Conservation (phyloP, 345 rosid genomes). For the Bruguiera sexangula region DNA sequence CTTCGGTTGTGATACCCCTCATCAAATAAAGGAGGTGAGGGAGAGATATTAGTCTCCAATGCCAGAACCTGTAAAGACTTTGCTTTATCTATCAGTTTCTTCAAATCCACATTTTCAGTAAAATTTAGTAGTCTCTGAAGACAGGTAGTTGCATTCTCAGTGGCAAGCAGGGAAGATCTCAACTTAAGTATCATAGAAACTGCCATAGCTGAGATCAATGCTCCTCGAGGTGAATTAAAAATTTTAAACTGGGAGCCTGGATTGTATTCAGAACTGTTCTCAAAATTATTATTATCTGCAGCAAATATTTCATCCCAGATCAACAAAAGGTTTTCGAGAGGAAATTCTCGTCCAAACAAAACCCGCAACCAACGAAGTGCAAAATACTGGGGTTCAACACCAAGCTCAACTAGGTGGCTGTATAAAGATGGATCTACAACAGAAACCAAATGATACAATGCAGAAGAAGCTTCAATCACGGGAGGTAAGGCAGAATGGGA, state of each 20-base stretch:
- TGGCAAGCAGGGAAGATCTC: constrained; percentile 84
- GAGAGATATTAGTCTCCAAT: constrained; percentile 40
- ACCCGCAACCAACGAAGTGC: constrained; percentile 95
- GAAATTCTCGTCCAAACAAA: constrained; percentile 86
- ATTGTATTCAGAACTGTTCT: constrained; percentile 27
- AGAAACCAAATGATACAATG: constrained; percentile 69
- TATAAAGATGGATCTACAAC: constrained; percentile 79
- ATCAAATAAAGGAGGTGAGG: constrained; percentile 22
- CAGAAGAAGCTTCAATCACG: constrained; percentile 84
- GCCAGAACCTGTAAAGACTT: constrained; percentile 69
- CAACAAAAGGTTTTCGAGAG: constrained; percentile 64
- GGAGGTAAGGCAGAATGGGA: constrained; percentile 69
- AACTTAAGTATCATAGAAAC: constrained; percentile 81
- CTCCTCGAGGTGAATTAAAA: constrained; percentile 70
- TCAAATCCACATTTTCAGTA: constrained; percentile 63
- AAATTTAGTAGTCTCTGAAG: constrained; percentile 84
- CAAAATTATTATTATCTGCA: constrained; percentile 48
- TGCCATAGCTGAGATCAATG: constrained; percentile 66
- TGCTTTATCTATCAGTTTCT: constrained; percentile 60
- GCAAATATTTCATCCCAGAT: constrained; percentile 94
- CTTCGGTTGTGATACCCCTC: constrained; percentile 37
- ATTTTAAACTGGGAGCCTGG: constrained; percentile 43
- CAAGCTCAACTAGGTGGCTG: constrained; percentile 83
- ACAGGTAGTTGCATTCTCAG: constrained; percentile 87
- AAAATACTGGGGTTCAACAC: constrained; percentile 97